Evolutionary conservation across 1,284 basidiomycete genomes (phyloP).

Genomic region (Rhodotorula sp.): DNA sequence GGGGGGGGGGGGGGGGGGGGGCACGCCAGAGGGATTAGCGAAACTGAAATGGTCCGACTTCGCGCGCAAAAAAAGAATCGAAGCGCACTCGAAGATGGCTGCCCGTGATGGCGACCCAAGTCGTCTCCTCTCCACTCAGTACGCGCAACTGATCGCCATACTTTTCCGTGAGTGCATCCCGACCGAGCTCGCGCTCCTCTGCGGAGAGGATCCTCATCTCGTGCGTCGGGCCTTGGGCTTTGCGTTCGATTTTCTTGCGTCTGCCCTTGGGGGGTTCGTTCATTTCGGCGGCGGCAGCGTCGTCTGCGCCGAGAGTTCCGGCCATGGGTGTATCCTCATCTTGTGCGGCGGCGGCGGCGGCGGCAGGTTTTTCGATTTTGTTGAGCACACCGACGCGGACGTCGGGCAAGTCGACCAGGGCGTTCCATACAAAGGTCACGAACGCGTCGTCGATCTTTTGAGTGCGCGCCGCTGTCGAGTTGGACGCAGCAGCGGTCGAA

Average conservation of each 20-base stretch:
- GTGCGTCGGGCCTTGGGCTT: constrained; percentile 41
- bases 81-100: constrained; percentile 67
- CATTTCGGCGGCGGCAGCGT: neutral
- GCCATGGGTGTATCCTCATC: constrained; percentile 7
- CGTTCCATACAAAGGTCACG: constrained; percentile 73
- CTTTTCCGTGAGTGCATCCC: constrained; percentile 54
- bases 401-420: constrained; percentile 57
- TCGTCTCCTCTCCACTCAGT: constrained; percentile 67
- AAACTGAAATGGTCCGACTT: too few relatives aligned
- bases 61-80: neutral
- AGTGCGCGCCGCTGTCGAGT: neutral
- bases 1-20: too few relatives aligned
- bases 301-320: constrained; percentile 1
- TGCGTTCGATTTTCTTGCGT: constrained; percentile 41
- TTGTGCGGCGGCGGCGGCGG: neutral
- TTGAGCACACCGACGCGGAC: constrained; percentile 20
- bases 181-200: constrained; percentile 53
- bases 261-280: constrained; percentile 49
- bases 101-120: constrained; percentile 74
- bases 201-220: constrained; percentile 57
- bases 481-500: neutral
- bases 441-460: constrained; percentile 62
- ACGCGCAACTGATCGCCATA: constrained; percentile 60
- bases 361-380: constrained; percentile 3
- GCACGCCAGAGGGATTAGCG: too few relatives aligned